A percentile compares a stretch with the other conserved stretches of the same genome.
phyloP scores from a whole-genome alignment of 768 basidiomycete genomes.

The Piloderma croceum region DNA sequence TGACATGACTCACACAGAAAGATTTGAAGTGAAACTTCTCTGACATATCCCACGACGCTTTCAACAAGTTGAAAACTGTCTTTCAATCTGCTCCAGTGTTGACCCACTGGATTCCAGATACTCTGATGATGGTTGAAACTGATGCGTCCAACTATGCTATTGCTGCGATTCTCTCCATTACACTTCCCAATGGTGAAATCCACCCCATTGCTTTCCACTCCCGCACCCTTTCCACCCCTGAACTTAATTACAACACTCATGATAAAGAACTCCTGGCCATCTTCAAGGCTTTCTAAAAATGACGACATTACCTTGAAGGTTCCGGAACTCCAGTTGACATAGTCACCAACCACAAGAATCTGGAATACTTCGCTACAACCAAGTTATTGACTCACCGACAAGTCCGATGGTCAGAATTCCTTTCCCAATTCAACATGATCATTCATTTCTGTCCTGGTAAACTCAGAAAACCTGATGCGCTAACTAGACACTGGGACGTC shows the following conservation, averaged over 20 bases:
- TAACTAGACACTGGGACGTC: slow-evolving; percentile 11
- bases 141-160: slow-evolving; percentile 29
- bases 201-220: slow-evolving; percentile 23
- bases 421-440: slow-evolving; percentile 34
- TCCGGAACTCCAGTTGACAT: slow-evolving; percentile 11
- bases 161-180: slow-evolving; percentile 7
- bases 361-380: slow-evolving; percentile 19
- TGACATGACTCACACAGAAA: slow-evolving; percentile 25
- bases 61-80: slow-evolving; percentile 17
- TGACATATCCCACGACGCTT: neutral
- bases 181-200: slow-evolving; percentile 5
- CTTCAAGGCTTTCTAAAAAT: slow-evolving; percentile 18
- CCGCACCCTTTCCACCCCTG: slow-evolving; percentile 13
- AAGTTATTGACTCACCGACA: slow-evolving; percentile 23
- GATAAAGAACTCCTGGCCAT: slow-evolving; percentile 35
- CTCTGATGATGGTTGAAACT: slow-evolving; percentile 18
- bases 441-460: slow-evolving; percentile 21
- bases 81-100: slow-evolving; percentile 30
- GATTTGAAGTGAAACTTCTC: slow-evolving; percentile 5
- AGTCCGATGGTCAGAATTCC: slow-evolving; percentile 30
- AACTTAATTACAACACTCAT: slow-evolving; percentile 31
- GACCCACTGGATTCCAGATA: slow-evolving; percentile 24
- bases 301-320: slow-evolving; percentile 18
- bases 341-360: slow-evolving; percentile 20
- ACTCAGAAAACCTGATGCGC: slow-evolving; percentile 13